Base-by-base conservation (phyloP, 2,329 filamentous ascomycete genomes). In the Aspergillus carbonarius region DNA sequence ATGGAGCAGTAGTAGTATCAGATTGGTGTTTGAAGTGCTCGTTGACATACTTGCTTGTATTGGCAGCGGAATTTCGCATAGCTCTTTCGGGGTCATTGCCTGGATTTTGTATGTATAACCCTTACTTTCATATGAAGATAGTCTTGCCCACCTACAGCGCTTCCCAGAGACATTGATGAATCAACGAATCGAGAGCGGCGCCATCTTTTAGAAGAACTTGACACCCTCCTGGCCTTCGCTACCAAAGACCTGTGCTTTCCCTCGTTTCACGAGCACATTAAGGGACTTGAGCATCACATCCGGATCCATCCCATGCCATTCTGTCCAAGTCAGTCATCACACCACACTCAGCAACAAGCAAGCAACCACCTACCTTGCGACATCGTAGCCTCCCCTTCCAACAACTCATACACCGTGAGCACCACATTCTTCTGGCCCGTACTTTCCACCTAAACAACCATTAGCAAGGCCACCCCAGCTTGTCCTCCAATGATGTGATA, bases 211-310 rank as follows among this genome's bases (percentile, higher is more conserved):
- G 73, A 98, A 98, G 79, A 99, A 98, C 79, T 99, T 99, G 64
- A 98, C 92, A 69, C 95, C 95, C 70, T 90, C 86, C 60, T 91
- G 90, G 72, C 93, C 92, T 69, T 93, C 92, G 55, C 86, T 85
- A 34, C 93, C 93, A 78, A 99, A 98, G 25, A 98, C 87, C 76
- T 98, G 93, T 13, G 93, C 93, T 78, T 90, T 96, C 66, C 92
- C 92, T 62, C 89, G 85, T 82, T 96, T 96, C 35, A 96, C 93
- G 50, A 97, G 82, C 51, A 95, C 82, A 60, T 85, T 84, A 50
- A 99, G 81, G 37, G 91, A 89, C 74, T 89, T 92, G 65, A 89
- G 84, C 69, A 99, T 82, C 61, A 96, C 75, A 23, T 92, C 91
- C 47, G 83, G 81, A 72, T 98, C 93, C 81, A 99, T 90, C n/a